These are phyloP conservation scores for Aquilaria malaccensis DNA, from an alignment of 345 rosid species.

Conservation along the genomic window DNA sequence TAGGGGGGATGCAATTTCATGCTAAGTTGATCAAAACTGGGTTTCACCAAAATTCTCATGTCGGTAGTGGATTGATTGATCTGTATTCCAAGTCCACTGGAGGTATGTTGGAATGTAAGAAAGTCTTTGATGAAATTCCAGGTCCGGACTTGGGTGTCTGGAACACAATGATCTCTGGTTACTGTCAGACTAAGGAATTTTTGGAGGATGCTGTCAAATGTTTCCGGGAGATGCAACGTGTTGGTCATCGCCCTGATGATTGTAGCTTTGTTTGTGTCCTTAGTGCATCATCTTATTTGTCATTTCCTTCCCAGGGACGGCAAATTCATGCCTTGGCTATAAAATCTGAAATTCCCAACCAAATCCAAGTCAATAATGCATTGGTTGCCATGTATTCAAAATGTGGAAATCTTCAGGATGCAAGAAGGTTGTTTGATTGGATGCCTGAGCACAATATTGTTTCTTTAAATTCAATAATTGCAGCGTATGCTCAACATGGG, in stretches of 20 bases:
- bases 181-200: conserved; percentile 55
- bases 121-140: conserved; percentile 61
- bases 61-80: conserved; percentile 88
- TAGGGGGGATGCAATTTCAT: conserved; percentile 79
- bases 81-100: conserved; percentile 74
- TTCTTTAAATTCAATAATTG: conserved; percentile 70
- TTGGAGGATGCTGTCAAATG: conserved; percentile 62
- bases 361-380: conserved; percentile 61
- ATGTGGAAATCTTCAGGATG: conserved; percentile 66
- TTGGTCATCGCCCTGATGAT: conserved; percentile 72
- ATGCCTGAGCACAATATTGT: conserved; percentile 64
- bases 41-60: conserved; percentile 64
- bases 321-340: conserved; percentile 71
- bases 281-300: conserved; percentile 67
- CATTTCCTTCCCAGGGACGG: conserved; percentile 75
- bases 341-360: conserved; percentile 64
- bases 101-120: conserved; percentile 42
- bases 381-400: conserved; percentile 68
- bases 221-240: conserved; percentile 51
- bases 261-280: conserved; percentile 77
- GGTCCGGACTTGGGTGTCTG: conserved; percentile 70
- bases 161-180: conserved; percentile 92
- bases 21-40: conserved; percentile 57
- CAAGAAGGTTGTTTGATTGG: conserved; percentile 55
- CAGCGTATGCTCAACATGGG: conserved; percentile 81